Conservation (phyloP, 2,329 filamentous ascomycete genomes). For the Colletotrichum tamarilloi region DNA sequence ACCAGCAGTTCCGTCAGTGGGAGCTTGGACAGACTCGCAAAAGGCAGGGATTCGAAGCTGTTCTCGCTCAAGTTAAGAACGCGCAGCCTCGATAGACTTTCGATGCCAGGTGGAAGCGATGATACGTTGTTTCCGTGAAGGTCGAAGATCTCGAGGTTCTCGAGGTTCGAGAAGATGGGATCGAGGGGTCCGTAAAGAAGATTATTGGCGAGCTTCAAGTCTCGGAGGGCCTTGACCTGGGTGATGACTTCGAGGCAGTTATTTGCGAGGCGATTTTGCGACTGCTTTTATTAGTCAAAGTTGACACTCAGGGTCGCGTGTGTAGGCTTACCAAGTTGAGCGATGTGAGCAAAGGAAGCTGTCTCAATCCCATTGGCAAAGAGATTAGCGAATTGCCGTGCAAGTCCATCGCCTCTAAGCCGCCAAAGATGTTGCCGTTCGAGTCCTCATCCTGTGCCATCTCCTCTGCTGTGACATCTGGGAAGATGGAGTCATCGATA, state of each 20-base stretch:
- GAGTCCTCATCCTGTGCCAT: constrained; percentile 73
- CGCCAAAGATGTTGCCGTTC: constrained; percentile 81
- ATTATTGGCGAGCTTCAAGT: constrained; percentile 86
- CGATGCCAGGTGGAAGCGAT: constrained; percentile 73
- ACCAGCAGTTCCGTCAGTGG: constrained; percentile 79
- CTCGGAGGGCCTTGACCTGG: constrained; percentile 77
- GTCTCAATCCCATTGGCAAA: constrained; percentile 80
- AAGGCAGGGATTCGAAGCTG: constrained; percentile 75
- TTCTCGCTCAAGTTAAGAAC: constrained; percentile 87
- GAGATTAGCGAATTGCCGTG: constrained; percentile 83
- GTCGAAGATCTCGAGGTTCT: constrained; percentile 82
- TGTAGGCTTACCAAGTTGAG: constrained; percentile 80
- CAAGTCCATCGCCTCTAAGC: constrained; percentile 83
- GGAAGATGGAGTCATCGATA: constrained; percentile 81
- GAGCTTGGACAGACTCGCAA: constrained; percentile 73
- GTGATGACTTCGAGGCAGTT: constrained; percentile 77
- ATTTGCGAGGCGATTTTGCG: constrained; percentile 83
- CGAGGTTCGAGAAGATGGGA: constrained; percentile 70
- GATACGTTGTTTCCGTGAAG: constrained; percentile 84
- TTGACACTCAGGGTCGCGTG: background rate
- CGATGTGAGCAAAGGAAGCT: constrained; percentile 78
- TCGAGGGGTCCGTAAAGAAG: constrained; percentile 76
- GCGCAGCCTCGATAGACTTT: constrained; percentile 75
- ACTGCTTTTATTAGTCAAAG: constrained; percentile 56
- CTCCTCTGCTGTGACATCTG: constrained; percentile 71